Base-by-base conservation (phyloP, 1,284 basidiomycete genomes). In the Cryptococcus hybrid region DNA sequence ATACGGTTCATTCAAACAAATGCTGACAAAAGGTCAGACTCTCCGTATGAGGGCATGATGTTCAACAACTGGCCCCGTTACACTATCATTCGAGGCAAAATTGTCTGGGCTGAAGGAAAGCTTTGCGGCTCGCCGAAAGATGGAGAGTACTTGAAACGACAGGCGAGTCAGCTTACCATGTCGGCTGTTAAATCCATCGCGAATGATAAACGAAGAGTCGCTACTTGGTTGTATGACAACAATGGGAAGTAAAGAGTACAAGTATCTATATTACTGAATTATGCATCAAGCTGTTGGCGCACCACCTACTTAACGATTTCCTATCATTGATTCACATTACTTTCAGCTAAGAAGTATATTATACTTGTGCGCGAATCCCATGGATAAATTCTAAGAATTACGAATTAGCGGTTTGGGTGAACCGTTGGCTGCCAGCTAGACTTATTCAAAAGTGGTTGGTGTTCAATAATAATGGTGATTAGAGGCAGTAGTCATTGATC, bases 1-100 rank as follows among this genome's bases (percentile, higher is more conserved):
- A 9, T 18, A 8, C 24, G 9, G 5, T 24, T 35, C 11, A 2
- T 18, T 18, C 18, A 5, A 36, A 9, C 34, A n/a, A 6, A 42
- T 30, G 9, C 18, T 46, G 7, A 46, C 4, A 24, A 15, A 38
- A 39, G n/a, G 30, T 8, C 52, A 60, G 59, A 64, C 42, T 61
- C 59, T n/a, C 62, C 62, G 4, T 64, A 57, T 43, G 59, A 64
- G 51, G 62, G 62, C 11, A 56, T 48, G 55, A 43, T 40, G 36
- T 55, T 64, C 43, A 24, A 42, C n/a, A 58, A 64, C 51, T 64
- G 62, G 62, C 62, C 62, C 3, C 44, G 55, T 13, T 52, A 52
- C 40, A 57, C 57, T 13, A 34, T 64, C 13, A 30, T 56, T 15
- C 37, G 56, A 11, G 62, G 62, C 7, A 47, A 59, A 38, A 47